Evolutionary conservation across 768 basidiomycete species (phyloP).

Genomic region (Pisolithus microcarpus): DNA sequence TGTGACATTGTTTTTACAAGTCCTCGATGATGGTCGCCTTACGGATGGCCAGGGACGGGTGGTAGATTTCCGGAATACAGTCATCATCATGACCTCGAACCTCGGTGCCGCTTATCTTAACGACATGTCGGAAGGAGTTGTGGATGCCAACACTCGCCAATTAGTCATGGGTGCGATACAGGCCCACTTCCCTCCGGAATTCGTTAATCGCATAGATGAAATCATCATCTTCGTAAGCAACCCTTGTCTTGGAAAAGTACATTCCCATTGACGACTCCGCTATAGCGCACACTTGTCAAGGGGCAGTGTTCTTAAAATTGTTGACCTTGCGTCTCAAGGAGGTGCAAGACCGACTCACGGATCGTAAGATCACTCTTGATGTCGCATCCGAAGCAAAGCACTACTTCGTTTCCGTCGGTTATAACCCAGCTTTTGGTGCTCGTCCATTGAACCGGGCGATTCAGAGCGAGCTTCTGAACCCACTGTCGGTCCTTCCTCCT

Average conservation of each 20-base stretch:
- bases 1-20: slow-evolving; percentile 68
- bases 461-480: slow-evolving; percentile 88
- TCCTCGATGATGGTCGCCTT: slow-evolving; percentile 86
- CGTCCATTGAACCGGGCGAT: slow-evolving; percentile 89
- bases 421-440: slow-evolving; percentile 82
- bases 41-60: slow-evolving; percentile 91
- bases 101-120: slow-evolving; percentile 73
- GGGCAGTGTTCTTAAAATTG: slow-evolving; percentile 72
- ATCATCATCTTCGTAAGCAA: slow-evolving; percentile 58
- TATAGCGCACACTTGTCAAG: slow-evolving; percentile 74
- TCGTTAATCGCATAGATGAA: slow-evolving; percentile 85
- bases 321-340: slow-evolving; percentile 84
- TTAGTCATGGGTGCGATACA: slow-evolving; percentile 78
- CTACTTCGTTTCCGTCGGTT: slow-evolving; percentile 69
- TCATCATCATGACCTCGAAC: slow-evolving; percentile 94
- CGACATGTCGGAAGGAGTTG: slow-evolving; percentile 65
- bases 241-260: slow-evolving; percentile 6
- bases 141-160: slow-evolving; percentile 50
- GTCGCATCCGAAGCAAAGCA: slow-evolving; percentile 71
- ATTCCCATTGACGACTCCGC: slow-evolving; percentile 15
- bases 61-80: slow-evolving; percentile 83
- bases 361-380: slow-evolving; percentile 74
- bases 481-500: slow-evolving; percentile 80
- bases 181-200: slow-evolving; percentile 86
- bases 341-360: slow-evolving; percentile 70